Base-by-base conservation (phyloP, 352 stramenopile species). In the Globisporangium megalacanthum region DNA sequence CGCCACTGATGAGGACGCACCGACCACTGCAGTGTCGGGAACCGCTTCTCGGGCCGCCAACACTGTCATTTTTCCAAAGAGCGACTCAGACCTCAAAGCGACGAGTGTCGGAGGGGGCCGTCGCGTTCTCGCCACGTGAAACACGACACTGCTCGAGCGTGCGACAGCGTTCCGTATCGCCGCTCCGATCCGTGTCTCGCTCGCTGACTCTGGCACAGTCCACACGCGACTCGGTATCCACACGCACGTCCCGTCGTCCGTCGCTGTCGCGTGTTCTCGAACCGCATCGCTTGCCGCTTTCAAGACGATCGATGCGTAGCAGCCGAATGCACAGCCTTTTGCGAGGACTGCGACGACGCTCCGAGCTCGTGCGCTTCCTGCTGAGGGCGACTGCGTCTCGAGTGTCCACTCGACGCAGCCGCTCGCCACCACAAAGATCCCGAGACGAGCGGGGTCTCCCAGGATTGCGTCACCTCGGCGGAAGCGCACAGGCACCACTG, bases 351-450 rank as follows among this genome's bases (percentile, higher is more conserved):
- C 45, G 8, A 13, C 33, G 33, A 54, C 15, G 6, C 33, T 25
- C 4, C 19, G 35, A 42, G 49, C 1, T 54, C 22, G 31, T 4
- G 15, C 29, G 19, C 33, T 22, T n/a, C 33, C 13, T n/a, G 9
- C 6, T 2, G 17, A 5, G 8, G 5, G 49, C 11, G 29, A 17
- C 8, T 15, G 19, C 5, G 17, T 19, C 15, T 9, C 13, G 31
- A 54, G 49, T n/a, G 49, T 54, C 49, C 49, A 54, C 17, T 25
- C 13, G 49, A 54, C 49, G 3, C 42, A 10, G 19, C 49, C 49
- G 33, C 49, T 42, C 33, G 45, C 33, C 11, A 54, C 35, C 17
- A 54, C 6, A 11, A 54, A 54, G 17, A 54, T 39, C 35, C 35
- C 35, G 10, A 39, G 35, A 39, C 35, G 35, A 13, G 6, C 35